A percentile compares a stretch with the other conserved stretches of the same genome.
Conservation (phyloP, 345 rosid species). For the Salix dunnii region DNA sequence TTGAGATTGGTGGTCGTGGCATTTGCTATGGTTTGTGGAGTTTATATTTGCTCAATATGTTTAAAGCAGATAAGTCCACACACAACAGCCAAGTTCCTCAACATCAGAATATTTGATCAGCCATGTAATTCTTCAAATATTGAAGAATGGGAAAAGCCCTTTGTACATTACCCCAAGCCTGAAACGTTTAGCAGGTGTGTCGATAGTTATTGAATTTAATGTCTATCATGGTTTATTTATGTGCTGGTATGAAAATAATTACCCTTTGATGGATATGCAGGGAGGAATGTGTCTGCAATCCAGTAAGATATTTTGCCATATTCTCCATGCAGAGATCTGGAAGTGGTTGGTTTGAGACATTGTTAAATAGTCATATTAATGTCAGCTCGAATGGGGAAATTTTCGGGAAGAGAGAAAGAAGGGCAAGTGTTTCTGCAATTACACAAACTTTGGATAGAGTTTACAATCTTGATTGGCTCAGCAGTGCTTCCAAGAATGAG, state of each 20-base stretch:
- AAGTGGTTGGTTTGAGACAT: conserved; percentile 45
- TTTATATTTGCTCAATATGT: conserved; percentile 34
- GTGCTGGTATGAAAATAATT: background rate
- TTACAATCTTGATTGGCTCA: conserved; percentile 37
- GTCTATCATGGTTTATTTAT: too few relatives aligned
- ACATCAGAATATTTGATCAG: conserved; percentile 16
- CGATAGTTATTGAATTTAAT: background rate
- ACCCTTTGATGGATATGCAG: conserved; percentile 1
- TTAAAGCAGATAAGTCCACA: conserved; percentile 25
- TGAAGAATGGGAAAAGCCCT: conserved; percentile 27
- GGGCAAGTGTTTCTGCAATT: conserved; percentile 30
- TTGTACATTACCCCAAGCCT: conserved; percentile 33
- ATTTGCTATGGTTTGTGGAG: conserved; percentile 37
- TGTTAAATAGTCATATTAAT: conserved; percentile 40
- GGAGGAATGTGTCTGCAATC: conserved; percentile 38
- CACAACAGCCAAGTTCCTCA: conserved; percentile 16
- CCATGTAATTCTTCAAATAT: conserved; percentile 20
- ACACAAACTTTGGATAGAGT: conserved; percentile 21
- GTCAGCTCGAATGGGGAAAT: conserved; percentile 44
- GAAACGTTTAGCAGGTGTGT: conserved; percentile 29
- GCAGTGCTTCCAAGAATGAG: conserved; percentile 38
- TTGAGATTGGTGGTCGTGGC: conserved; percentile 29
- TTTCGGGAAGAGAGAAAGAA: conserved; percentile 27
- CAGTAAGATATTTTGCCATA: conserved; percentile 36
- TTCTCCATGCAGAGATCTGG: conserved; percentile 46